phyloP scores from a whole-genome alignment of 2,329 filamentous ascomycete genomes.

The Plenodomus lindquistii region DNA sequence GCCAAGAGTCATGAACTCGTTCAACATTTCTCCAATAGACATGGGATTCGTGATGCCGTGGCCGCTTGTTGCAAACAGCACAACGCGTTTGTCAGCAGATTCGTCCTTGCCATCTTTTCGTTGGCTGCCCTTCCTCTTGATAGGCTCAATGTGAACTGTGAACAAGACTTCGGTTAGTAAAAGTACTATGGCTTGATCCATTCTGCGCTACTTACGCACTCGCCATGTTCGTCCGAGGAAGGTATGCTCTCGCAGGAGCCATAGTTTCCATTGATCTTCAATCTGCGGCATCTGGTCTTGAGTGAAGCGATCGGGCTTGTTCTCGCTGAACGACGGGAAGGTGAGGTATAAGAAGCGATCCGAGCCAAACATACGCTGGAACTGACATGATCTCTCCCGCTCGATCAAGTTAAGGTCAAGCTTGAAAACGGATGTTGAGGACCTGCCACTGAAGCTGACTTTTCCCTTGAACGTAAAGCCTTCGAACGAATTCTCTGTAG shows the following conservation, averaged over 20 bases:
- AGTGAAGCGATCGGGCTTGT: conserved; percentile 14
- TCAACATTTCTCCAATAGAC: conserved; percentile 35
- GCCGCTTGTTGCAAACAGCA: conserved; percentile 44
- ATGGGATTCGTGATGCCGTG: conserved; percentile 24
- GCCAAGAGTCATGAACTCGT: conserved; percentile 47
- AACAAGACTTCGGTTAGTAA: not conserved
- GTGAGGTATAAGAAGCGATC: conserved; percentile 50
- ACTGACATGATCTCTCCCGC: conserved; percentile 37
- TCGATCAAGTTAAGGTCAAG: conserved; percentile 31
- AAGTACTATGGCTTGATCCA: not conserved
- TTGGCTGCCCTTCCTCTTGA: conserved; percentile 40
- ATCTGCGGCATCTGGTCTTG: conserved; percentile 18
- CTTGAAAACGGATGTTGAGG: conserved; percentile 25
- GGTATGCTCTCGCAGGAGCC: conserved; percentile 40
- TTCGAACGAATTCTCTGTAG: conserved; percentile 23
- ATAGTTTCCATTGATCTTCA: conserved; percentile 32
- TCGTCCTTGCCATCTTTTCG: conserved; percentile 7
- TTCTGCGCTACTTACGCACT: conserved; percentile 12
- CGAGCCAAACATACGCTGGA: conserved; percentile 44
- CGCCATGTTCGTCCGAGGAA: conserved; percentile 51
- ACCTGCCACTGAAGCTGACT: conserved; percentile 20
- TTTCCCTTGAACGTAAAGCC: conserved; percentile 42
- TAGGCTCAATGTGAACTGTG: conserved; percentile 38
- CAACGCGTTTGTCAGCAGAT: conserved; percentile 26
- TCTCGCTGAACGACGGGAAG: conserved; percentile 32